Evolutionary conservation across 345 rosid species (phyloP).

Genomic region (Syzygium oleosum): DNA sequence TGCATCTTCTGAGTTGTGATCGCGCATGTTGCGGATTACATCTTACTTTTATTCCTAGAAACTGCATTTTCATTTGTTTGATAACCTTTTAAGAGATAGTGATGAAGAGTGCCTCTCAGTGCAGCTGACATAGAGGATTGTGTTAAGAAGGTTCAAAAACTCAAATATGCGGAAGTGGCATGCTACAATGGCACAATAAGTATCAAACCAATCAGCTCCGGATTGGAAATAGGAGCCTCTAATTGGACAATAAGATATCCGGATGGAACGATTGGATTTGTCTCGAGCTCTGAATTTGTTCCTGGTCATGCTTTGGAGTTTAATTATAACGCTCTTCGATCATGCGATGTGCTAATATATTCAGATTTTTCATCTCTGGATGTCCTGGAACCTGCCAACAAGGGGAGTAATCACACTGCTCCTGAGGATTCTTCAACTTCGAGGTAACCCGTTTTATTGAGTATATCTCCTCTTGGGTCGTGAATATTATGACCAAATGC

Average conservation of each 20-base stretch:
- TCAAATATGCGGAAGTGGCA: constrained; percentile 65
- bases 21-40: neutral
- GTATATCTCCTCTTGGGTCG: neutral
- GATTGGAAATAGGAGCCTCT: constrained; percentile 74
- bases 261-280: no score
- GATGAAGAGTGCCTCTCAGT: constrained; percentile 32
- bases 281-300: no score
- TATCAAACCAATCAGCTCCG: constrained; percentile 66
- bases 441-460: constrained; percentile 22
- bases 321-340: no score
- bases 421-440: constrained; percentile 7
- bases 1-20: neutral
- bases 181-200: constrained; percentile 71
- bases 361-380: no score
- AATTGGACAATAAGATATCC: constrained; percentile 70
- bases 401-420: no score
- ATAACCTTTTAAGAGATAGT: neutral
- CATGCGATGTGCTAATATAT: no score
- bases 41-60: neutral
- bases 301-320: no score
- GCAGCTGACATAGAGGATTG: constrained; percentile 59
- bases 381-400: no score
- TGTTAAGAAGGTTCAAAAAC: constrained; percentile 46
- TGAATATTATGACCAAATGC: neutral
- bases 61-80: neutral